These are phyloP conservation scores for Populus trichocarpa DNA, from an alignment of 441 rosid species.

Conservation along the genomic window DNA sequence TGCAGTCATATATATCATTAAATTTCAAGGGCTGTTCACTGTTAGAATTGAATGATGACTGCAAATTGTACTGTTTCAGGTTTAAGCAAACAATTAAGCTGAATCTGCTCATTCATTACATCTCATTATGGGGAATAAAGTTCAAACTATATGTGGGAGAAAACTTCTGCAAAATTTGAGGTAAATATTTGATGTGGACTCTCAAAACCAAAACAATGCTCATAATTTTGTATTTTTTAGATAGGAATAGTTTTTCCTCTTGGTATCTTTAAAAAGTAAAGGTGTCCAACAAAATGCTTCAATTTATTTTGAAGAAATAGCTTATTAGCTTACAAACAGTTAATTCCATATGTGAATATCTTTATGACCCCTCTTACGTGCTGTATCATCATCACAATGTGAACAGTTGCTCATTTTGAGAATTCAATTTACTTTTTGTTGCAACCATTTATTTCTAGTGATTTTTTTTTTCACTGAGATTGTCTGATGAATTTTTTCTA, in stretches of 20 bases:
- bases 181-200: slow-evolving; percentile 29
- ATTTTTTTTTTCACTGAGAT: not conserved
- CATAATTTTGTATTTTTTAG: slow-evolving; percentile 4
- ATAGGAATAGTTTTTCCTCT: not conserved
- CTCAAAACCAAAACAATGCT: slow-evolving; percentile 9
- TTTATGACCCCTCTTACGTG: not conserved
- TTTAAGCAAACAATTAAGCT: not conserved
- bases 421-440: not conserved
- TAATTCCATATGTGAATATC: slow-evolving; percentile 10
- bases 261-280: slow-evolving; percentile 4
- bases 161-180: slow-evolving; percentile 21
- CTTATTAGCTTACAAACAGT: not conserved
- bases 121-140: slow-evolving; percentile 16
- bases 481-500: not conserved
- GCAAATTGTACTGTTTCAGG: slow-evolving; percentile 25
- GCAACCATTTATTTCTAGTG: not conserved
- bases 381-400: slow-evolving; percentile 1
- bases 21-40: slow-evolving; percentile 2
- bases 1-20: not conserved
- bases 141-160: slow-evolving; percentile 9
- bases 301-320: not conserved
- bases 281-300: not conserved
- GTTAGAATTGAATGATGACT: slow-evolving; percentile 7
- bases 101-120: slow-evolving; percentile 1
- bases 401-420: not conserved